These are phyloP conservation scores for Perkinsus marinus DNA, from an alignment of 169 alveolate species.

Conservation along the genomic window DNA sequence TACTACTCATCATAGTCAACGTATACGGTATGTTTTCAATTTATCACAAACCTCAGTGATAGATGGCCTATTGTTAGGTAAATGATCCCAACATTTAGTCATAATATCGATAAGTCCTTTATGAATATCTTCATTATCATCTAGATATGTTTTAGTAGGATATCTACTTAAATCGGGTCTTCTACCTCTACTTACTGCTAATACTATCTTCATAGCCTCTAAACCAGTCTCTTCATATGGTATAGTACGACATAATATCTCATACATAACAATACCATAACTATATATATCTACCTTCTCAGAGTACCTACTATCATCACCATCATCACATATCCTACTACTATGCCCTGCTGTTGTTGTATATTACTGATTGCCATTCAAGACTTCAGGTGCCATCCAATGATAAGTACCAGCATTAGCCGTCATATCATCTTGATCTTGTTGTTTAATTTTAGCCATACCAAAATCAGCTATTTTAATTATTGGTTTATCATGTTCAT, in stretches of 20 bases:
- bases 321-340: too few relatives aligned
- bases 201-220: conserved; percentile 9
- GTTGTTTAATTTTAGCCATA: conserved; percentile 5
- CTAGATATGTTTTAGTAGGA: too few relatives aligned
- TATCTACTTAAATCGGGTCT: conserved; percentile 32
- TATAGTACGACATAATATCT: conserved; percentile 50
- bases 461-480: conserved; percentile 23
- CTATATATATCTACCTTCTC: conserved; percentile 69
- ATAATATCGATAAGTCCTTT: too few relatives aligned
- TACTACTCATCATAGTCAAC: too few relatives aligned
- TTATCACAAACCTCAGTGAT: too few relatives aligned
- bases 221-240: conserved; percentile 44
- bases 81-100: too few relatives aligned
- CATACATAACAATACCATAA: conserved; percentile 62
- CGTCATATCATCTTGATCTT: conserved; percentile 18
- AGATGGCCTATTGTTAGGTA: too few relatives aligned
- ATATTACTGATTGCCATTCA: conserved; percentile 39
- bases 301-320: not conserved
- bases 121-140: too few relatives aligned
- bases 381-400: conserved; percentile 81
- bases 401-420: conserved; percentile 57
- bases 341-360: not conserved
- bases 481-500: not conserved
- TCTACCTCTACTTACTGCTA: conserved; percentile 14
- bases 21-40: too few relatives aligned